Evolutionary conservation across 805 yeast species (phyloP), one percentile per base, ranked within the genome.

Genomic region (Naumovozyma baii): DNA sequence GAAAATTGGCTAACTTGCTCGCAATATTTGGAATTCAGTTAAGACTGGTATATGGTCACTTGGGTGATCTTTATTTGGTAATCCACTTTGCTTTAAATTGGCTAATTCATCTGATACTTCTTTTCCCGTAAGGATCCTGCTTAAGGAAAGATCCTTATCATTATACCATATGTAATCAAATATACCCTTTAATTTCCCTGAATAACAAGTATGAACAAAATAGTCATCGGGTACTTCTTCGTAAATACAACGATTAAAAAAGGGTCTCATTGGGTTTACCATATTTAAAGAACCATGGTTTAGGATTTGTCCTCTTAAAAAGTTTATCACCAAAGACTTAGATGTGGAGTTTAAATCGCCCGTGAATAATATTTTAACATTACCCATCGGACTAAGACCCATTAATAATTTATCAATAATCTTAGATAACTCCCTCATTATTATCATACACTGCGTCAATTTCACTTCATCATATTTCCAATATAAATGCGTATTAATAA

Each of bases 131-230:
- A 77, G 55, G n/a, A 73, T 68, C 38, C 66, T 64, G 1, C 65
- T 50, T 16, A 72, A 57, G 34, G 57, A 51, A 18, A 76, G 53
- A 34, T 64, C 67, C 9, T 56, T 46, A 13, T 59, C 55, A 40
- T 70, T 69, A 47, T 62, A 72, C 77, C 79, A 76, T 4, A 76
- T 70, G 48, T 76, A 77, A 51, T 77, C 83, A 34, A 76, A 73
- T 2, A 74, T 67, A 8, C 72, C 73, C 34, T 69, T 69, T 39
- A 72, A 59, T 39, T 71, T 66, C 5, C 66, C 66, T 0, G 80
- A 71, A 46, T 66, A 74, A 29, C 75, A 72, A 1, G 76, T 70
- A 44, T 59, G 49, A 10, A 57, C 64, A 41, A 62, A 63, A 4
- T 55, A 41, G 15, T 55, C 57, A 5, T 49, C 39, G 4, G 58